Conservation (phyloP, 208 protist species). For the Crithidia acanthocephali region DNA sequence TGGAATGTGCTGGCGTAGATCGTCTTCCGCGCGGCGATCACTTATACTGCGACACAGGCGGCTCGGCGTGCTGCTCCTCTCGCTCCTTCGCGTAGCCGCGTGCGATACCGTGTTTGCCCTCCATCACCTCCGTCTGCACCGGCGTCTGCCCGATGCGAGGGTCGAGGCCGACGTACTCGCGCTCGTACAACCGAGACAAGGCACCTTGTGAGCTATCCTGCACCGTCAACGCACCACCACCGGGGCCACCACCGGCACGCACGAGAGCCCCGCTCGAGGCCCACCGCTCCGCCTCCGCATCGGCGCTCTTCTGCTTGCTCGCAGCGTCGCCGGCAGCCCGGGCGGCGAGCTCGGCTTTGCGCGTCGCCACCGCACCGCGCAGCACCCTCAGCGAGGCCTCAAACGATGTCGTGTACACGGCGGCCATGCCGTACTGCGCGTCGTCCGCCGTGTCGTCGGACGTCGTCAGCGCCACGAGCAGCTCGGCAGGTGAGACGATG, state of each 20-base stretch:
- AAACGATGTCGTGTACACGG: slow-evolving; percentile 71
- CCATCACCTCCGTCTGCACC: slow-evolving; percentile 66
- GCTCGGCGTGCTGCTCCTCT: slow-evolving; percentile 20
- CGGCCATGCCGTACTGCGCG: slow-evolving; percentile 58
- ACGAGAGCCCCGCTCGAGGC: slow-evolving; percentile 28
- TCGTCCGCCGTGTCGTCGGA: slow-evolving; percentile 27
- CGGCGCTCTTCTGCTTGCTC: not conserved
- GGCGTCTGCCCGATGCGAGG: slow-evolving; percentile 71
- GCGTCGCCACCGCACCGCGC: slow-evolving; percentile 13
- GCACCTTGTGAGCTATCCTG: slow-evolving; percentile 42
- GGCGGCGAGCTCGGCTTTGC: not conserved
- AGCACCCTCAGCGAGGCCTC: slow-evolving; percentile 44
- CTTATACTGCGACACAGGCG: slow-evolving; percentile 7
- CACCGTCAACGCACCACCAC: slow-evolving; percentile 27
- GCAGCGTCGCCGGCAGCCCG: slow-evolving; percentile 10
- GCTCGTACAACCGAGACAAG: slow-evolving; percentile 68
- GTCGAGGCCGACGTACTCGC: slow-evolving; percentile 81
- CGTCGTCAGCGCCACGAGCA: slow-evolving; percentile 73
- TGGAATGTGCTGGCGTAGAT: too few species aligned
- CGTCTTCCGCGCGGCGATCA: too few species aligned
- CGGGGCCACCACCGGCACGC: slow-evolving; percentile 16
- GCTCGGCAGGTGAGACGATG: slow-evolving; percentile 88
- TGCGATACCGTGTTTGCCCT: slow-evolving; percentile 85
- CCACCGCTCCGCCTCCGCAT: slow-evolving; percentile 21
- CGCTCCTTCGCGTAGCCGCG: slow-evolving; percentile 73